Evolutionary conservation across 2,329 filamentous ascomycete genomes (phyloP), one percentile per base, ranked within the genome.

Genomic region (Dactylellina drechsleri): DNA sequence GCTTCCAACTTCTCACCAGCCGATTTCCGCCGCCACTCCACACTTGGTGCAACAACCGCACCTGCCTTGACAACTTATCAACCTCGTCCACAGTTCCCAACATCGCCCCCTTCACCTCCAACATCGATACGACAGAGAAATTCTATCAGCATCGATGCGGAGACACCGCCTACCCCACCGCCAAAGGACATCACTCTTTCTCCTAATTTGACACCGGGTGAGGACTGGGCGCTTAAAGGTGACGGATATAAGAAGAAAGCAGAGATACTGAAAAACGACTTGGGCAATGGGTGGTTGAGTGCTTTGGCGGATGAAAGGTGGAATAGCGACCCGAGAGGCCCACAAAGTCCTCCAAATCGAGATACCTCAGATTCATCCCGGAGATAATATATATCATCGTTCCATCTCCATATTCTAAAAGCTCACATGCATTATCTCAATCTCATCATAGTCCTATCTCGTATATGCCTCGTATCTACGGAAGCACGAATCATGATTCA

Each of bases 161-260:
- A 79, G 65, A 78, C 77, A 12, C 76, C 70, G 13, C 70, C 71
- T 66, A 76, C 70, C 2, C 70, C 70, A 28, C 70, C 70, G 4
- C 28, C 70, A 20, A 74, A 74, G 28, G 70, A 74, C 45, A 74
- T 74, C 59, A 56, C 57, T 53, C 66, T 74, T 70, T 53, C 58
- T 47, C 57, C 67, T 68, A 66, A 71, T 50, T 56, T 66, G 70
- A 66, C 65, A 71, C 47, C 73, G 45, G 66, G 77, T 66, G 76
- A 77, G 15, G 86, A 90, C 71, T 92, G 89, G 87, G 88, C 89
- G 73, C 83, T 87, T 50, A 87, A 88, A 71, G 90, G 91, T 64
- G 92, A 95, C 79, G 84, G 92, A 6, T 98, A 97, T 82, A 89
- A 91, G 68, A 91, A 91, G 81, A 95, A 95, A 82, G 90, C 98